Conservation (phyloP, 2,329 filamentous ascomycete genomes). For the Myriangium duriaei region DNA sequence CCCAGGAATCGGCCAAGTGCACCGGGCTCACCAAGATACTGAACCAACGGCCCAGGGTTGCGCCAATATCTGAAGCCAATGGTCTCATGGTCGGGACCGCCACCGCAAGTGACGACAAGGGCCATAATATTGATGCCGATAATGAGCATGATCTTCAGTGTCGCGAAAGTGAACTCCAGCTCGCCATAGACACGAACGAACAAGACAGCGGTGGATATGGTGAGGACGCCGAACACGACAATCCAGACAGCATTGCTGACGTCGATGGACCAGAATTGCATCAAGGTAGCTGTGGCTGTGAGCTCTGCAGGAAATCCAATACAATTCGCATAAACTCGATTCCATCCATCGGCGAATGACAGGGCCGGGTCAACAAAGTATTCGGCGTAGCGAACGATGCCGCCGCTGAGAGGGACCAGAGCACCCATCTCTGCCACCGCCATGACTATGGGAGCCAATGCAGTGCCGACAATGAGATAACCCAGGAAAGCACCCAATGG, state of each 20-base stretch:
- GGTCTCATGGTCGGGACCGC: conserved; percentile 22
- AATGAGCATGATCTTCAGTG: conserved; percentile 35
- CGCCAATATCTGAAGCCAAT: conserved; percentile 36
- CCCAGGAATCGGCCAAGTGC: conserved; percentile 24
- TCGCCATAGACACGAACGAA: conserved; percentile 35
- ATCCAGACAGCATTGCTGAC: conserved; percentile 31
- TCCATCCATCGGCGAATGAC: conserved; percentile 44
- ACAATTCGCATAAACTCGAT: conserved; percentile 39
- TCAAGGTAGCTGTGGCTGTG: conserved; percentile 29
- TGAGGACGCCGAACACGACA: conserved; percentile 26
- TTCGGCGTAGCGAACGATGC: conserved; percentile 52
- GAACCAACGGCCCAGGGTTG: conserved; percentile 21
- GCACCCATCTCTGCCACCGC: conserved; percentile 52
- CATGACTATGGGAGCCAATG: conserved; percentile 52
- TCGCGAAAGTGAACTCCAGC: conserved; percentile 39
- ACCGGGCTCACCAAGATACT: conserved; percentile 19
- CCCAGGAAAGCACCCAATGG: too few species aligned
- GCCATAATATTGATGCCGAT: conserved; percentile 31
- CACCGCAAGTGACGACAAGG: conserved; percentile 25
- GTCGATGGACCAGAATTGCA: conserved; percentile 31
- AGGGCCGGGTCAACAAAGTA: conserved; percentile 55
- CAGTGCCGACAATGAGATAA: conserved; percentile 46
- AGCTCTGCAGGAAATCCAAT: conserved; percentile 38
- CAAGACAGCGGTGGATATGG: conserved; percentile 32
- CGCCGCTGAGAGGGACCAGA: conserved; percentile 50